Evolutionary conservation across 1,139 yeast species (phyloP), one percentile per base, ranked within the genome.

Genomic region (Scheffersomyces quercinus): DNA sequence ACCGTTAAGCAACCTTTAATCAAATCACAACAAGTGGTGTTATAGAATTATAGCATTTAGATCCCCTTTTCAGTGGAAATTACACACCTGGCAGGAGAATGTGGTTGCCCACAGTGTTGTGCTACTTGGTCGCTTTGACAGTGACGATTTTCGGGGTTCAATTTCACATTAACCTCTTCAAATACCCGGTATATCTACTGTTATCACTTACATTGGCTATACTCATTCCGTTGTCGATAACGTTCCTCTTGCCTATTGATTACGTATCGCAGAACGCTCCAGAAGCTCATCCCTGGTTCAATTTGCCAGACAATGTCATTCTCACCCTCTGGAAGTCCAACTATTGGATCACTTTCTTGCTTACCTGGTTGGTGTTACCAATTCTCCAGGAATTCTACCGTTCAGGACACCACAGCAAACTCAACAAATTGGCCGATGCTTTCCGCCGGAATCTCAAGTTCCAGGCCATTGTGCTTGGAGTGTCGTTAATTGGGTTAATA

Each of bases 281-380:
- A 36, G 38, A 38, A 39, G 9, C 45, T 11, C 43, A 56, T 8
- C 41, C 48, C 1, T 68, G 68, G 64, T 61, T 70, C 42, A 54
- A 49, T 12, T 41, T 70, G 26, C 67, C 73, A 0, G 77, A 81
- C 44, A 54, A 61, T 2, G 71, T 75, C n/a, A 73, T 85, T 8
- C 65, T 81, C 29, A 58, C 70, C 6, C 59, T 85, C 29, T 88
- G 96, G 96, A 78, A 85, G 51, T 59, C 79, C 39, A 82, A 85
- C 44, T 88, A 88, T 63, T 88, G 96, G 96, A 68, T 79, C 12
- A 87, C 96, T 0, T 88, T 88, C 56, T 59, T 75, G 28, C 66
- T 88, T 45, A 88, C 95, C 28, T 88, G 96, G 89, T 66, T 82
- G 9, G 53, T 86, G 0, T 60, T 88, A 41, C 96, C 96, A 0